These are phyloP conservation scores for Platanus orientalis DNA, from an alignment of 164 flowering plant species.

Conservation along the genomic window DNA sequence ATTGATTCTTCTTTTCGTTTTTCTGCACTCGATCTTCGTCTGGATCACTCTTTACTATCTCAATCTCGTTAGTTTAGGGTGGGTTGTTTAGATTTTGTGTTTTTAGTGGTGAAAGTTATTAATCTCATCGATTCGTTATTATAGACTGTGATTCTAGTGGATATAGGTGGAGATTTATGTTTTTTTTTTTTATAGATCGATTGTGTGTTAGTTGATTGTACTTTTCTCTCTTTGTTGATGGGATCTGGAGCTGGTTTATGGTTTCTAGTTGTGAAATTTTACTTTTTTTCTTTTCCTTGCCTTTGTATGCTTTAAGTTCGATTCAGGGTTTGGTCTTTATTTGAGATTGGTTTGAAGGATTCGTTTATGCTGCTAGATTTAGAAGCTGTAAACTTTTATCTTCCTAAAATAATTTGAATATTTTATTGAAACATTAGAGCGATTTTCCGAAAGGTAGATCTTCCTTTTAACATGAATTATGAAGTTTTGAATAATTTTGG, in stretches of 20 bases:
- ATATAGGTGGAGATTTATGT: neutral
- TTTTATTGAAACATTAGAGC: no score
- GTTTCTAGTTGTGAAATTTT: neutral
- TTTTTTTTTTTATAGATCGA: neutral
- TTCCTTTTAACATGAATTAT: no score
- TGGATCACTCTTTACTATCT: neutral
- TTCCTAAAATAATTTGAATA: no score
- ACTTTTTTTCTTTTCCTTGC: no score
- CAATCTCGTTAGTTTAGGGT: neutral
- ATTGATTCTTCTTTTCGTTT: neutral
- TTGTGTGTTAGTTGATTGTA: neutral
- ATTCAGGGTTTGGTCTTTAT: neutral
- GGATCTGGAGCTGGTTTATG: neutral
- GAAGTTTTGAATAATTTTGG: no score
- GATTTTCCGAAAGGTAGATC: no score
- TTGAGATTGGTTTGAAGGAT: neutral
- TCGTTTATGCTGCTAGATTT: neutral
- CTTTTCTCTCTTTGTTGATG: neutral
- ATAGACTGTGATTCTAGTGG: neutral
- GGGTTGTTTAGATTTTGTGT: neutral
- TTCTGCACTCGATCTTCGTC: neutral
- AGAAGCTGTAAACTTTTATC: neutral
- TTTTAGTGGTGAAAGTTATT: neutral
- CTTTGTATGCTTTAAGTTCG: neutral
- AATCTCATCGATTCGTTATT: slow-evolving; percentile 1